Conservation (phyloP, 2,329 filamentous ascomycete species). For the Colletotrichum viniferum region DNA sequence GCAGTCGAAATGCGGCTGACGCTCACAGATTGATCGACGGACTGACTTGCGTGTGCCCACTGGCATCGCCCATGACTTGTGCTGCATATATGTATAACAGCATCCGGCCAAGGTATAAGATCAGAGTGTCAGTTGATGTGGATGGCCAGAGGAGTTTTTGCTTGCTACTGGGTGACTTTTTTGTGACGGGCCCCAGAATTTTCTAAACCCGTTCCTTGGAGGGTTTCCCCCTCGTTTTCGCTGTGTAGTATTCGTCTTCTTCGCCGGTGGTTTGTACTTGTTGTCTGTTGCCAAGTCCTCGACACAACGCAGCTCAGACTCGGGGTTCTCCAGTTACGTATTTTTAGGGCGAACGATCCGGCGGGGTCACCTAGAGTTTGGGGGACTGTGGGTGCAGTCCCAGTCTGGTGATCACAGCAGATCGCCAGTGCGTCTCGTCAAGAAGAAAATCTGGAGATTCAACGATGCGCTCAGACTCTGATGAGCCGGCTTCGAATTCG, state of each 20-base stretch:
- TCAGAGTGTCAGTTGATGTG: neutral
- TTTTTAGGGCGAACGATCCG: neutral
- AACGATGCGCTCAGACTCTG: neutral
- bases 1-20: neutral
- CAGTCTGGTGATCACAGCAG: constrained; percentile 1
- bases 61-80: neutral
- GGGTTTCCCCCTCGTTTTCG: neutral
- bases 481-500: neutral
- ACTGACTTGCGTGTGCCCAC: neutral
- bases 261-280: neutral
- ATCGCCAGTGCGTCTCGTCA: neutral
- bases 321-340: neutral
- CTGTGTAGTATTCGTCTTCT: neutral
- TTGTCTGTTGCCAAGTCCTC: neutral
- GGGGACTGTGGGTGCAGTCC: neutral
- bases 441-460: neutral
- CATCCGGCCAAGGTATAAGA: neutral
- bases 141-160: neutral
- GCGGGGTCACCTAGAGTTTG: neutral
- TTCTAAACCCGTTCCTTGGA: neutral
- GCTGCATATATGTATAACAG: neutral
- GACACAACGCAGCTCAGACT: neutral
- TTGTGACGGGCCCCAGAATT: neutral
- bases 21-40: neutral
- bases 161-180: neutral